Conservation (phyloP, 148 eudicot species). For the Diospyros lotus region DNA sequence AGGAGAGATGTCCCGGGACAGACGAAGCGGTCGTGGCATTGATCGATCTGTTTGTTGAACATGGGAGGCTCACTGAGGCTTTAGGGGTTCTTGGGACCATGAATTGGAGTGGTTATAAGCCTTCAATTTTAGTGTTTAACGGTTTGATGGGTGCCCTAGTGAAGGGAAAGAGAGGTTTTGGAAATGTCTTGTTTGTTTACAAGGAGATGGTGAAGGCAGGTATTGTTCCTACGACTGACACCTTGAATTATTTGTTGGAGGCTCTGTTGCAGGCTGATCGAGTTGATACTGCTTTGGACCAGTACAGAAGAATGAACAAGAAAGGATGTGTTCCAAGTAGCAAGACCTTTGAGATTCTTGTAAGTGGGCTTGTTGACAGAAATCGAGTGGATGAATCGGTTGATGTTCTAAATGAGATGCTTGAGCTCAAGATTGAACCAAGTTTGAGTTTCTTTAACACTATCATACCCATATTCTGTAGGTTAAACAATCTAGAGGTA, state of each 20-base stretch:
- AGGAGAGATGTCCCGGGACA: slow-evolving; percentile 30
- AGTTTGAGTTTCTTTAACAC: slow-evolving; percentile 40
- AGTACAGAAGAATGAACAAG: slow-evolving; percentile 54
- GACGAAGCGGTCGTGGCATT: slow-evolving; percentile 38
- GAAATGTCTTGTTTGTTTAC: slow-evolving; percentile 52
- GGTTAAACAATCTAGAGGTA: slow-evolving; percentile 28
- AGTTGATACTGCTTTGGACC: slow-evolving; percentile 51
- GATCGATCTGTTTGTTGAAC: slow-evolving; percentile 44
- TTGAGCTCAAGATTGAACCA: slow-evolving; percentile 33
- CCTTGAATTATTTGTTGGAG: slow-evolving; percentile 55
- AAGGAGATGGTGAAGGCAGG: slow-evolving; percentile 74
- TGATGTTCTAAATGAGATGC: slow-evolving; percentile 44
- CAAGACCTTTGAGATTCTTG: slow-evolving; percentile 58
- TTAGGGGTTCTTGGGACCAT: slow-evolving; percentile 40
- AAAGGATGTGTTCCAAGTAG: slow-evolving; percentile 61
- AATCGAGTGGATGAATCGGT: slow-evolving; percentile 43
- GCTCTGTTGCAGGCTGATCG: slow-evolving; percentile 47
- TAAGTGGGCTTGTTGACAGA: slow-evolving; percentile 37
- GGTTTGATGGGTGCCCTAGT: slow-evolving; percentile 49
- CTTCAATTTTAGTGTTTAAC: slow-evolving; percentile 37
- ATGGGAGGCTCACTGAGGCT: slow-evolving; percentile 50
- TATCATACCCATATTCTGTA: slow-evolving; percentile 41
- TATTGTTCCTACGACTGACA: slow-evolving; percentile 44
- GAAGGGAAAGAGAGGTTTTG: slow-evolving; percentile 40
- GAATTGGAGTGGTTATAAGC: slow-evolving; percentile 34